Percentiles rank a stretch among this genome's conserved stretches.
phyloP scores from a whole-genome alignment of 1,139 yeast genomes.

The Geotrichum restrictum region DNA sequence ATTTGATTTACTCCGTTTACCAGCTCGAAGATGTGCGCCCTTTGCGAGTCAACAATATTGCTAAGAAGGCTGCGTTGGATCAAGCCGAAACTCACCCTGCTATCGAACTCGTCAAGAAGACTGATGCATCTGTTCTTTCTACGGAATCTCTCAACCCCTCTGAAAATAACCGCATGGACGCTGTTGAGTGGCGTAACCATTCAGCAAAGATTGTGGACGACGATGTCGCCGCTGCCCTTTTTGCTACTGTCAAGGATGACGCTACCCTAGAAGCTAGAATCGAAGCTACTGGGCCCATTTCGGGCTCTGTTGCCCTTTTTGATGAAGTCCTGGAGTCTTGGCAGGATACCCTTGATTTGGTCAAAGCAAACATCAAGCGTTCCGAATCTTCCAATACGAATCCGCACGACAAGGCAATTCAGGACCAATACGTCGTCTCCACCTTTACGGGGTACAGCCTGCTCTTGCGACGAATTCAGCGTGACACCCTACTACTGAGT shows the following conservation, averaged over 20 bases:
- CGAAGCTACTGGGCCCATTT: constrained; percentile 31
- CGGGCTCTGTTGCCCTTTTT: constrained; percentile 36
- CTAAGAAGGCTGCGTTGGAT: constrained; percentile 28
- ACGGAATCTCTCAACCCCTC: constrained; percentile 18
- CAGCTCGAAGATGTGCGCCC: constrained; percentile 38
- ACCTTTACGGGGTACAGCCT: constrained; percentile 72
- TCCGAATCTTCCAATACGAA: constrained; percentile 43
- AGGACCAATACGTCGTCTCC: constrained; percentile 68
- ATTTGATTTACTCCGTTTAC: constrained; percentile 55
- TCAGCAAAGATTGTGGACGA: constrained; percentile 66
- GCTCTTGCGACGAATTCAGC: constrained; percentile 61
- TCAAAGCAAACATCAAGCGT: constrained; percentile 49
- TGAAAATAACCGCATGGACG: constrained; percentile 28
- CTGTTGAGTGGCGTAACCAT: constrained; percentile 69
- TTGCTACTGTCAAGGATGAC: constrained; percentile 34
- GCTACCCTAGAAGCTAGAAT: constrained; percentile 24
- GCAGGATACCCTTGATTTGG: constrained; percentile 55
- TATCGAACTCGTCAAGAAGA: constrained; percentile 21
- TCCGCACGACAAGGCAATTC: constrained; percentile 49
- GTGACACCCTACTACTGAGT: constrained; percentile 57
- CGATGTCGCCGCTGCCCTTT: constrained; percentile 62
- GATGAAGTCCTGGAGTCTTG: constrained; percentile 50
- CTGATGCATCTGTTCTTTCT: constrained; percentile 28
- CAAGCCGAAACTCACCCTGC: constrained; percentile 22
- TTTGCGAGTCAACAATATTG: constrained; percentile 34